A percentile compares a stretch with the other conserved stretches of the same genome.
These are phyloP conservation scores for Psilocybe sp. DNA, from an alignment of 768 basidiomycete genomes.

Conservation along the genomic window DNA sequence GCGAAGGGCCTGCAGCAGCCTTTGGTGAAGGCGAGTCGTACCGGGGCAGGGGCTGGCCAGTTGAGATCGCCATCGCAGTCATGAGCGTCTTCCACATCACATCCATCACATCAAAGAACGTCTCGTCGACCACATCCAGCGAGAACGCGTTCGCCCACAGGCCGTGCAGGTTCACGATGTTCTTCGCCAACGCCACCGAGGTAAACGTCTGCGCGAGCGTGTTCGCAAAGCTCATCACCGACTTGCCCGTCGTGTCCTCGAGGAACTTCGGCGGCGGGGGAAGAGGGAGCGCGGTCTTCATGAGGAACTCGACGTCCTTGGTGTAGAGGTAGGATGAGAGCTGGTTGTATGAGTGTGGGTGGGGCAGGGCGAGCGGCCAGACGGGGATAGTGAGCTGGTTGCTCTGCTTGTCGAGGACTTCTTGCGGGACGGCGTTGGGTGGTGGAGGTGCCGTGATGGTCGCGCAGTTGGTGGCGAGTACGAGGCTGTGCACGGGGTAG, in stretches of 20 bases:
- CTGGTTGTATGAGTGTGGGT: conserved; percentile 56
- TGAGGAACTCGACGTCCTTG: conserved; percentile 47
- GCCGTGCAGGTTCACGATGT: conserved; percentile 52
- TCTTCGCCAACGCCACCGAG: conserved; percentile 43
- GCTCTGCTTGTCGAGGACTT: conserved; percentile 19
- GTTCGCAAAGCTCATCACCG: conserved; percentile 24
- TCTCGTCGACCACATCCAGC: conserved; percentile 65
- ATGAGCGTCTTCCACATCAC: conserved; percentile 65
- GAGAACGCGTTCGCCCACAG: conserved; percentile 72
- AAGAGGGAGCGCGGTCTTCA: conserved; percentile 47
- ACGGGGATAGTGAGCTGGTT: conserved; percentile 51
- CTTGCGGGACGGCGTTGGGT: conserved; percentile 20
- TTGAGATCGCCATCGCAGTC: conserved; percentile 54
- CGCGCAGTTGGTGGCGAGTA: conserved; percentile 69
- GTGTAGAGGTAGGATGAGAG: conserved; percentile 69
- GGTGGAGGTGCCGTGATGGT: conserved; percentile 55
- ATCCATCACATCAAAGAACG: conserved; percentile 67
- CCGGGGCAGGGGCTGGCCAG: conserved; percentile 24
- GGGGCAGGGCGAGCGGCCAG: conserved; percentile 59
- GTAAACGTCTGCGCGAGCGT: conserved; percentile 39
- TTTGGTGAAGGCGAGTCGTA: background rate
- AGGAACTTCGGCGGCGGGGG: conserved; percentile 27
- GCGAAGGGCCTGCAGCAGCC: background rate
- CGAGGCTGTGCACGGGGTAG: conserved; percentile 66
- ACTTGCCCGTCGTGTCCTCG: conserved; percentile 16